phyloP scores from a whole-genome alignment of 1,284 basidiomycete genomes.

The Cutaneotrichosporon daszewskae region DNA sequence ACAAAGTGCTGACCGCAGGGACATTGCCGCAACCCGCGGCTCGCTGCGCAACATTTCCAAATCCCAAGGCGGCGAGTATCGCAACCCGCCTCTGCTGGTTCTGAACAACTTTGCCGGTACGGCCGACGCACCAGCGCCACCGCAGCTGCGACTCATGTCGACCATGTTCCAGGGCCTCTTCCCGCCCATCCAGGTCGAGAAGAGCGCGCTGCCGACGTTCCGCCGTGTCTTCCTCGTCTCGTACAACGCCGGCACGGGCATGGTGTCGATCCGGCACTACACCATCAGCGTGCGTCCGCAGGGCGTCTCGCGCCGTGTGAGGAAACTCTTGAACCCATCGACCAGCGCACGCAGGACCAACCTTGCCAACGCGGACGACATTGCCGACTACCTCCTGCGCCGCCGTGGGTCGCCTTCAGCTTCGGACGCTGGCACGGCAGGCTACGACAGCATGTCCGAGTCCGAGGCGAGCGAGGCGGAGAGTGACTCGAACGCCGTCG shows the following conservation, averaged over 20 bases:
- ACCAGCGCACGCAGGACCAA: slow-evolving; percentile 52
- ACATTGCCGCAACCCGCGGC: slow-evolving; percentile 11
- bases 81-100: slow-evolving; percentile 49
- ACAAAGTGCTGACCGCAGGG: slow-evolving; percentile 9
- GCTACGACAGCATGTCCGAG: slow-evolving; percentile 71
- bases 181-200: slow-evolving; percentile 52
- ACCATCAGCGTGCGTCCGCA: slow-evolving; percentile 92
- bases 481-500: slow-evolving; percentile 65
- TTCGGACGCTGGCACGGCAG: slow-evolving; percentile 48
- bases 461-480: slow-evolving; percentile 62
- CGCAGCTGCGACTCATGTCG: slow-evolving; percentile 51
- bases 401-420: slow-evolving; percentile 49
- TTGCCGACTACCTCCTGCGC: slow-evolving; percentile 88
- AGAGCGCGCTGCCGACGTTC: slow-evolving; percentile 77
- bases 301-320: slow-evolving; percentile 87
- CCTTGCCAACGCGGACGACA: slow-evolving; percentile 82
- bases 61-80: slow-evolving; percentile 44
- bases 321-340: slow-evolving; percentile 64
- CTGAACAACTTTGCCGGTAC: slow-evolving; percentile 51
- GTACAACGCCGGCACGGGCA: slow-evolving; percentile 79
- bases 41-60: slow-evolving; percentile 43
- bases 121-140: slow-evolving; percentile 43
- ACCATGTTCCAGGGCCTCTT: slow-evolving; percentile 54
- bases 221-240: slow-evolving; percentile 89
- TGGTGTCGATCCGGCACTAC: slow-evolving; percentile 91